phyloP scores from a whole-genome alignment of 202 grass and related monocot genomes.

The Elaeis oleifera region DNA sequence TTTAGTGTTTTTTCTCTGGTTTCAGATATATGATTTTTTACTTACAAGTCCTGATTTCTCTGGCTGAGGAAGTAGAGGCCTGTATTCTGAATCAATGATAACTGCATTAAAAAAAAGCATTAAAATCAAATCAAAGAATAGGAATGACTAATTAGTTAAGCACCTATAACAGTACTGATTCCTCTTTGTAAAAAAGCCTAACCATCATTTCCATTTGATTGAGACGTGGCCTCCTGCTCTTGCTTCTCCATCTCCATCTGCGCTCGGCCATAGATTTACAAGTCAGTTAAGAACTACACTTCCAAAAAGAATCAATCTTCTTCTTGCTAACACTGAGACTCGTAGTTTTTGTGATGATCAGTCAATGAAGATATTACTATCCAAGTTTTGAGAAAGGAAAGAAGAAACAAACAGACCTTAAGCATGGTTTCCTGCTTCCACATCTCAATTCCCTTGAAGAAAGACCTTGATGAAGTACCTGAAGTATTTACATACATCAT shows the following conservation, averaged over 20 bases:
- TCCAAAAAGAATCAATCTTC: too few relatives aligned
- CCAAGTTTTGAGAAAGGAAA: background rate
- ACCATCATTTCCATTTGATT: slow-evolving; percentile 29
- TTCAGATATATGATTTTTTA: background rate
- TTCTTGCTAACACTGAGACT: too few relatives aligned
- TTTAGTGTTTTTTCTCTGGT: too few relatives aligned
- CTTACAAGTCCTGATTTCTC: slow-evolving; percentile 66
- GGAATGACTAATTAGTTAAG: too few relatives aligned
- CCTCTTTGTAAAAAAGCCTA: background rate
- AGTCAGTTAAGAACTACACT: background rate
- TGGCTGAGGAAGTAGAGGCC: slow-evolving; percentile 62
- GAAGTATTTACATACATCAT: slow-evolving; percentile 5
- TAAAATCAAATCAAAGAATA: too few relatives aligned
- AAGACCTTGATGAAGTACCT: slow-evolving; percentile 90
- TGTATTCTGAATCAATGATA: slow-evolving; percentile 32
- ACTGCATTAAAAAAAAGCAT: slow-evolving; percentile 30
- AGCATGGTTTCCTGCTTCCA: slow-evolving; percentile 83
- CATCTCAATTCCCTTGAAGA: slow-evolving; percentile 91
- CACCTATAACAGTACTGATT: too few relatives aligned
- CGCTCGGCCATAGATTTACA: background rate
- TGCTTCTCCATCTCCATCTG: slow-evolving; percentile 55
- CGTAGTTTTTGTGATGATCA: background rate
- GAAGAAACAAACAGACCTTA: slow-evolving; percentile 31
- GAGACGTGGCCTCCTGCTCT: slow-evolving; percentile 28
- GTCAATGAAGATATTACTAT: background rate